Evolutionary conservation across 345 rosid species (phyloP).

Genomic region (Odontarrhena argentea): DNA sequence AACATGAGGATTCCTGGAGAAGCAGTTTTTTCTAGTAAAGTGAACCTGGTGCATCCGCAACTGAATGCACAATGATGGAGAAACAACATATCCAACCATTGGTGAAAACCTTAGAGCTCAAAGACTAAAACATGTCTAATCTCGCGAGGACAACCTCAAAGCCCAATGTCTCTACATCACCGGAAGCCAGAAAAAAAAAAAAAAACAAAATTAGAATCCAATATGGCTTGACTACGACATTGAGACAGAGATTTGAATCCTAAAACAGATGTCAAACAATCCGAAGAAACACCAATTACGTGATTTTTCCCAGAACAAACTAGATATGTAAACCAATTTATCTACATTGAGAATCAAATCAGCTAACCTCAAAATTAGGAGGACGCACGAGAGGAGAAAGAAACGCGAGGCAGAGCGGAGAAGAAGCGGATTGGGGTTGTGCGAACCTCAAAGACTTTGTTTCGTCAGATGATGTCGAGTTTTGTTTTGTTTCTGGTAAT

Average conservation of each 20-base stretch:
- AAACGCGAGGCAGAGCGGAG: neutral
- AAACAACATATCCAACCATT: conserved; percentile 57
- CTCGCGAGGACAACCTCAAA: neutral
- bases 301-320: neutral
- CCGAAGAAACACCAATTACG: neutral
- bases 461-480: neutral
- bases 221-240: neutral
- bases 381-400: neutral
- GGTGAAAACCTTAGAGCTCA: conserved; percentile 11
- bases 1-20: conserved; percentile 33
- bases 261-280: neutral
- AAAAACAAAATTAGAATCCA: neutral
- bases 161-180: neutral
- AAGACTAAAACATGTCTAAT: conserved; percentile 41
- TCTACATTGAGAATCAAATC: conserved; percentile 2
- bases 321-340: neutral
- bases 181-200: neutral
- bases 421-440: conserved; percentile 40
- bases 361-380: conserved; percentile 4
- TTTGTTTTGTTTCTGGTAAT: too few relatives aligned
- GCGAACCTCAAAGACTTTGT: conserved; percentile 39
- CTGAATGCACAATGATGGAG: conserved; percentile 52
- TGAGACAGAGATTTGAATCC: conserved; percentile 14
- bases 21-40: conserved; percentile 27
- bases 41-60: conserved; percentile 42